Conservation (phyloP, 1,139 yeast genomes). For the Kluyveromyces sp. region DNA sequence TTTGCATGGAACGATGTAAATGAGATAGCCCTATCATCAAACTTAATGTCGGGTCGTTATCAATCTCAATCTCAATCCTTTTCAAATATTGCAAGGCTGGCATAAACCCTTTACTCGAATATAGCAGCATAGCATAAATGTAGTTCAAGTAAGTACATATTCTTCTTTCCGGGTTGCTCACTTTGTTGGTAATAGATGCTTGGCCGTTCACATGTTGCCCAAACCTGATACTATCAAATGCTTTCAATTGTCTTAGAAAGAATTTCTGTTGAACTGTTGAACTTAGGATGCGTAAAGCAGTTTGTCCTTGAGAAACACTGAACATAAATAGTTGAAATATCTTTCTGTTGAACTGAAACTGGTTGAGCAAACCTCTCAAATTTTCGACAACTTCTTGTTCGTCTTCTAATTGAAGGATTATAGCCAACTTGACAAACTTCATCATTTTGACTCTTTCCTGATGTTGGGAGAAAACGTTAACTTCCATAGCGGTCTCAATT, state of each 20-base stretch:
- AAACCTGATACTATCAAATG: slow-evolving; percentile 63
- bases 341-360: slow-evolving; percentile 69
- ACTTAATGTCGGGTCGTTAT: slow-evolving; percentile 72
- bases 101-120: slow-evolving; percentile 75
- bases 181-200: slow-evolving; percentile 56
- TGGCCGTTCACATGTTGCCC: slow-evolving; percentile 61
- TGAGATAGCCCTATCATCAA: slow-evolving; percentile 72
- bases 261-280: slow-evolving; percentile 84
- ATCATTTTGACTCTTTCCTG: slow-evolving; percentile 49
- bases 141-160: slow-evolving; percentile 69
- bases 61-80: slow-evolving; percentile 54
- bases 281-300: slow-evolving; percentile 59
- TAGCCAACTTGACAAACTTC: slow-evolving; percentile 56
- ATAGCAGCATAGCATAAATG: slow-evolving; percentile 71
- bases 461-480: slow-evolving; percentile 68
- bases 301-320: slow-evolving; percentile 39
- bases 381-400: slow-evolving; percentile 47
- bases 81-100: slow-evolving; percentile 67
- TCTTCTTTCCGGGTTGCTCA: slow-evolving; percentile 36
- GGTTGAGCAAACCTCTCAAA: slow-evolving; percentile 55
- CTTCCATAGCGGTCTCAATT: slow-evolving; percentile 65
- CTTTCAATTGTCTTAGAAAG: slow-evolving; percentile 80
- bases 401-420: slow-evolving; percentile 52
- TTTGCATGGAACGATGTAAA: slow-evolving; percentile 87
- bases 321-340: slow-evolving; percentile 61